These are phyloP conservation scores for Rhazya stricta DNA, from an alignment of 257 asterid genomes.

Conservation along the genomic window DNA sequence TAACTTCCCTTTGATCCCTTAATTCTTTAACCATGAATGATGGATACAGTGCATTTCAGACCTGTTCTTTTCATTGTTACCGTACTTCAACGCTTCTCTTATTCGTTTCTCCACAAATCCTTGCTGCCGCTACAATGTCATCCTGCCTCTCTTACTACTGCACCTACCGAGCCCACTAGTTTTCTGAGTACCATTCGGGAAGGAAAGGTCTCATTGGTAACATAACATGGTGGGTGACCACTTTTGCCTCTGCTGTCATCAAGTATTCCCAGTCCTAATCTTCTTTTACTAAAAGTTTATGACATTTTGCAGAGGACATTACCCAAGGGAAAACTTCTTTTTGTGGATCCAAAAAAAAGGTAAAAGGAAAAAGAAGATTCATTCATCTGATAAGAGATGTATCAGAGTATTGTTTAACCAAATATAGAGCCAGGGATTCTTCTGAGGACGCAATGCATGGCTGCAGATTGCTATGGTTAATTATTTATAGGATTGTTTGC, in stretches of 20 bases:
- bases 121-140: neutral
- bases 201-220: neutral
- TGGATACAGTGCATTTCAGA: neutral
- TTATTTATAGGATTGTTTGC: no score
- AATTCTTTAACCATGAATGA: neutral
- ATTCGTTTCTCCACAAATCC: neutral
- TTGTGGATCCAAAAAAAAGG: no score
- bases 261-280: neutral
- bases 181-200: neutral
- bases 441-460: no score
- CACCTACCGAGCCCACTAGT: neutral
- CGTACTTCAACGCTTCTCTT: no score
- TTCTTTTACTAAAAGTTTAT: neutral
- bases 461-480: no score
- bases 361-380: neutral
- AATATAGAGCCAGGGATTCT: no score
- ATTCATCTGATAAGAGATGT: neutral
- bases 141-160: neutral
- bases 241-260: neutral
- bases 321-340: neutral
- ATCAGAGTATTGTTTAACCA: no score
- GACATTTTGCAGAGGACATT: neutral
- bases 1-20: neutral
- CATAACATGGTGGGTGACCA: slow-evolving; percentile 1
- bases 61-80: neutral